phyloP scores from a whole-genome alignment of 176 grass and related monocot genomes.

The Tuctoria greenei region DNA sequence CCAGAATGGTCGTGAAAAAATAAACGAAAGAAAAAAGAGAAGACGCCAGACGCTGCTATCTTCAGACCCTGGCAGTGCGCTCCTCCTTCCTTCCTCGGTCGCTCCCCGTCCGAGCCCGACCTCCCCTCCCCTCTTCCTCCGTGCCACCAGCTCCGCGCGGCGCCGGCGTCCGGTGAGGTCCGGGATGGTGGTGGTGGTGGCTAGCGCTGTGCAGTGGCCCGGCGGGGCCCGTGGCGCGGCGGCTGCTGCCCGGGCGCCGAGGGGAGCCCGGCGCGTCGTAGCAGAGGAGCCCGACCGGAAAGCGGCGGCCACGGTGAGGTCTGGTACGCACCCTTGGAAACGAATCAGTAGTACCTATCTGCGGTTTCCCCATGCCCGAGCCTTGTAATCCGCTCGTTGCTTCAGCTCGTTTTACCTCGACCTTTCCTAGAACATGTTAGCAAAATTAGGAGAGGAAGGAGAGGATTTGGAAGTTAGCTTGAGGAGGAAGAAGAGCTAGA shows the following conservation, averaged over 20 bases:
- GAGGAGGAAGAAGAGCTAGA: too few relatives aligned
- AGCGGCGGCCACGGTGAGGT: slow-evolving; percentile 27
- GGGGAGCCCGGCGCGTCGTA: not conserved
- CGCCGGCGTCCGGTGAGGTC: not conserved
- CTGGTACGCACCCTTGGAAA: slow-evolving; percentile 20
- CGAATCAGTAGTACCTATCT: not conserved
- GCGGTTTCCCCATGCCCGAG: not conserved
- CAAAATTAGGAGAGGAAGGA: too few relatives aligned
- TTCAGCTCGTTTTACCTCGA: not conserved
- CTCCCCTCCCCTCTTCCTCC: not conserved
- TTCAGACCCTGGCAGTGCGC: not conserved
- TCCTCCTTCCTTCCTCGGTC: not conserved
- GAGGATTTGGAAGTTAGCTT: too few relatives aligned
- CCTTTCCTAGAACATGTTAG: too few relatives aligned
- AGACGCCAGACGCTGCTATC: not conserved
- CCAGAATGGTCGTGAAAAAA: not conserved
- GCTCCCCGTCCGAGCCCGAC: not conserved
- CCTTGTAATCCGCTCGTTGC: not conserved
- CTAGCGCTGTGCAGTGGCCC: slow-evolving; percentile 18
- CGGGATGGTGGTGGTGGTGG: slow-evolving; percentile 11
- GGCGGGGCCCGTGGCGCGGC: not conserved
- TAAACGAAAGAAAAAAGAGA: not conserved
- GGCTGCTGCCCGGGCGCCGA: not conserved
- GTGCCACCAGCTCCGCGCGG: not conserved
- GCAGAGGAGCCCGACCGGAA: slow-evolving; percentile 14